Conservation (phyloP, 208 protist species). For the Acanthamoeba healyi region DNA sequence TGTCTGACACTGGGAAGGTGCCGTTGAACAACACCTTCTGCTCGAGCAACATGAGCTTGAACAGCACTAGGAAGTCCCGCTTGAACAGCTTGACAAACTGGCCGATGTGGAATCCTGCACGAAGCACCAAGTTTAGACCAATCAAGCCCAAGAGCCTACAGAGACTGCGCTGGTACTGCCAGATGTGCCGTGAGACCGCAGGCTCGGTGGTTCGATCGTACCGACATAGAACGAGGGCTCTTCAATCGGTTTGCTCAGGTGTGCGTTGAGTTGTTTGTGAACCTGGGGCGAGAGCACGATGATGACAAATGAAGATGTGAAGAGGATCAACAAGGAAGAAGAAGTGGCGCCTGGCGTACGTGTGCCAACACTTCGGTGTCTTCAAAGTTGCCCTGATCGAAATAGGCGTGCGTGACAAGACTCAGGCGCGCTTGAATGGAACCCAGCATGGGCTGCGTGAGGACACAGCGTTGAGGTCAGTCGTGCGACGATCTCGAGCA, state of each 20-base stretch:
- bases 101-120: not conserved
- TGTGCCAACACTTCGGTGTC: constrained; percentile 32
- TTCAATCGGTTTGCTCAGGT: not conserved
- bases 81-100: constrained; percentile 46
- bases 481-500: too few relatives aligned
- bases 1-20: constrained; percentile 28
- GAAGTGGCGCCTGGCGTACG: not conserved
- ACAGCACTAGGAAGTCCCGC: constrained; percentile 52
- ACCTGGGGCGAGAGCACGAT: not conserved
- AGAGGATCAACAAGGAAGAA: not conserved
- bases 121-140: not conserved
- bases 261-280: constrained; percentile 27
- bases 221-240: constrained; percentile 43
- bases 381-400: constrained; percentile 67
- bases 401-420: constrained; percentile 58
- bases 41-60: constrained; percentile 64
- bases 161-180: not conserved
- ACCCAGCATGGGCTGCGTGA: constrained; percentile 4
- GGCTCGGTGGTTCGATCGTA: not conserved
- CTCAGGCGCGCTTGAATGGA: constrained; percentile 8
- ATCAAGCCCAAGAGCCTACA: not conserved
- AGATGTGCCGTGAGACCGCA: not conserved
- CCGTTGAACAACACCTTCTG: constrained; percentile 58
- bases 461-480: not conserved
- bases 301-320: not conserved